These are phyloP conservation scores for Acanthamoeba royreba DNA, from an alignment of 208 protist species.

Conservation along the genomic window DNA sequence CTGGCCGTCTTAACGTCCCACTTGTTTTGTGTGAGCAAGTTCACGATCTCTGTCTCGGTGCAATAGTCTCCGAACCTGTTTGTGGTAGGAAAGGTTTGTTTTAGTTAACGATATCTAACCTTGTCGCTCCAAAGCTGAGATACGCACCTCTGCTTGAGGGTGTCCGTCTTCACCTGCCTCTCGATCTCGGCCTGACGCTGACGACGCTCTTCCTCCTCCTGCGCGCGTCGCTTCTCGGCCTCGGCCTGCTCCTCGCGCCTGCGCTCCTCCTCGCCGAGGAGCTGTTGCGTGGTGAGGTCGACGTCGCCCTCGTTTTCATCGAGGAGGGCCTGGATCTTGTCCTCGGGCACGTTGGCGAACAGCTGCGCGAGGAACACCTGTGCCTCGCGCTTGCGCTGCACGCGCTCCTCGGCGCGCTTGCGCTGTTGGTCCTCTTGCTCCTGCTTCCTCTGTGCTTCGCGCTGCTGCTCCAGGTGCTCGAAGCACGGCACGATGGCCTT, in stretches of 20 bases:
- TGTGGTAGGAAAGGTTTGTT: not conserved
- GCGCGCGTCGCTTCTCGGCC: not conserved
- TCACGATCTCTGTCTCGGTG: not conserved
- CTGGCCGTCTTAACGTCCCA: not conserved
- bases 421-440: not conserved
- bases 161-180: not conserved
- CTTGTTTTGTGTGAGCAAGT: not conserved
- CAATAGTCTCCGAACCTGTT: slow-evolving; percentile 4
- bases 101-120: not conserved
- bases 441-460: not conserved
- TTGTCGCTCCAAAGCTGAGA: not conserved
- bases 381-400: not conserved
- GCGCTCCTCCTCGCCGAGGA: not conserved
- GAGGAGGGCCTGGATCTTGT: not conserved
- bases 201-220: not conserved
- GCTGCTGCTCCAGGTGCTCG: not conserved
- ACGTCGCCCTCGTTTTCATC: slow-evolving; percentile 37
- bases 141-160: not conserved
- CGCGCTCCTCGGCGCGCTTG: not conserved
- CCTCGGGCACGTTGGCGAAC: slow-evolving; percentile 8
- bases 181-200: not conserved
- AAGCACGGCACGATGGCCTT: slow-evolving; percentile 1
- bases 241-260: not conserved
- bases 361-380: not conserved
- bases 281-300: not conserved